These are phyloP conservation scores for Candida lessepsii DNA, from an alignment of 805 yeast species.

Conservation along the genomic window DNA sequence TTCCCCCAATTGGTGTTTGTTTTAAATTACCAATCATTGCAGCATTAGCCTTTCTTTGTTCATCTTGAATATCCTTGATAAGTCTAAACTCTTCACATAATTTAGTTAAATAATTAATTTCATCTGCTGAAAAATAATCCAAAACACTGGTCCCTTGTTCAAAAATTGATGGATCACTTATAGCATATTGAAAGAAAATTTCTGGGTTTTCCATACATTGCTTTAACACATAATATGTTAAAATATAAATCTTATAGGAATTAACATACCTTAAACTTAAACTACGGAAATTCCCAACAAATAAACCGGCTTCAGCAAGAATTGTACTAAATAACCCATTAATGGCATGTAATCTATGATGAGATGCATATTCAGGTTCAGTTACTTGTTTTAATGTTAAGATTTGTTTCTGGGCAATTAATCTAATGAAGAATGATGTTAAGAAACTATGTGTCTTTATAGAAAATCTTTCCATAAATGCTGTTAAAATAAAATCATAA, in stretches of 20 bases:
- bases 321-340: slow-evolving; percentile 32
- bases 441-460: slow-evolving; percentile 40
- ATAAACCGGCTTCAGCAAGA: slow-evolving; percentile 39
- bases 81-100: slow-evolving; percentile 39
- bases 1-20: not conserved
- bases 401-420: slow-evolving; percentile 36
- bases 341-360: slow-evolving; percentile 28
- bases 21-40: slow-evolving; percentile 2
- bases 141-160: slow-evolving; percentile 41
- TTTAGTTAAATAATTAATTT: slow-evolving; percentile 33
- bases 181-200: slow-evolving; percentile 31
- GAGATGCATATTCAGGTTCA: slow-evolving; percentile 16
- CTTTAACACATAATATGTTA: slow-evolving; percentile 38
- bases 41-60: slow-evolving; percentile 12
- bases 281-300: slow-evolving; percentile 41
- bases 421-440: slow-evolving; percentile 38
- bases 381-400: slow-evolving; percentile 21
- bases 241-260: slow-evolving; percentile 40
- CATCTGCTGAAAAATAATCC: slow-evolving; percentile 35
- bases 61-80: slow-evolving; percentile 32
- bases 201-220: slow-evolving; percentile 43
- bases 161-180: slow-evolving; percentile 25
- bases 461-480: slow-evolving; percentile 38
- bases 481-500: slow-evolving; percentile 37
- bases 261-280: slow-evolving; percentile 38